Evolutionary conservation across 1,139 yeast genomes (phyloP).

Genomic region (Yamadazyma triangularis): DNA sequence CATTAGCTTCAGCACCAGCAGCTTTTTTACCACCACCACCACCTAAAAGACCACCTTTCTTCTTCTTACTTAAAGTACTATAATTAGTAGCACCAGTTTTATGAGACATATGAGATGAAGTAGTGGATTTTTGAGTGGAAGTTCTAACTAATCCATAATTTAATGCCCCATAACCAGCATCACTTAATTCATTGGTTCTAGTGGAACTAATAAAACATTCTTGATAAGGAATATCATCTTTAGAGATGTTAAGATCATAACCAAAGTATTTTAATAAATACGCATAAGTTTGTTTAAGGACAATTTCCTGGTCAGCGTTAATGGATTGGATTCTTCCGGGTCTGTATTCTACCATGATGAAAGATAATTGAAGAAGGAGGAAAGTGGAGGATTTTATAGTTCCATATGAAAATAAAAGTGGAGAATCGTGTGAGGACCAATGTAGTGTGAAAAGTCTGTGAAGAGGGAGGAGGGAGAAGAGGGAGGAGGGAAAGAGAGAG

Average conservation of each 20-base stretch:
- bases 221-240: slow-evolving; percentile 26
- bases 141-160: slow-evolving; percentile 22
- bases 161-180: slow-evolving; percentile 12
- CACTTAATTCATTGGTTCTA: slow-evolving; percentile 16
- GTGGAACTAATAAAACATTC: slow-evolving; percentile 35
- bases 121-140: slow-evolving; percentile 24
- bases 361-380: background rate
- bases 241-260: slow-evolving; percentile 27
- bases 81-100: slow-evolving; percentile 17
- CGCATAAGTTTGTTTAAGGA: slow-evolving; percentile 42
- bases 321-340: slow-evolving; percentile 42
- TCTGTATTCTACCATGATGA: slow-evolving; percentile 15
- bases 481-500: too few relatives aligned
- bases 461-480: too few relatives aligned
- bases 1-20: slow-evolving; percentile 9
- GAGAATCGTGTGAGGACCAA: slow-evolving; percentile 1
- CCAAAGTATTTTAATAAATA: slow-evolving; percentile 34
- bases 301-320: slow-evolving; percentile 36
- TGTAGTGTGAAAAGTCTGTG: background rate
- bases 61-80: slow-evolving; percentile 14
- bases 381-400: too few relatives aligned
- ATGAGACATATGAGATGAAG: slow-evolving; percentile 22
- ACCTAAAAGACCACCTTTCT: slow-evolving; percentile 17
- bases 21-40: slow-evolving; percentile 8
- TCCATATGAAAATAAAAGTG: slow-evolving; percentile 2